phyloP scores from a whole-genome alignment of 106 monocot genomes.

The Platanthera guangdongensis region DNA sequence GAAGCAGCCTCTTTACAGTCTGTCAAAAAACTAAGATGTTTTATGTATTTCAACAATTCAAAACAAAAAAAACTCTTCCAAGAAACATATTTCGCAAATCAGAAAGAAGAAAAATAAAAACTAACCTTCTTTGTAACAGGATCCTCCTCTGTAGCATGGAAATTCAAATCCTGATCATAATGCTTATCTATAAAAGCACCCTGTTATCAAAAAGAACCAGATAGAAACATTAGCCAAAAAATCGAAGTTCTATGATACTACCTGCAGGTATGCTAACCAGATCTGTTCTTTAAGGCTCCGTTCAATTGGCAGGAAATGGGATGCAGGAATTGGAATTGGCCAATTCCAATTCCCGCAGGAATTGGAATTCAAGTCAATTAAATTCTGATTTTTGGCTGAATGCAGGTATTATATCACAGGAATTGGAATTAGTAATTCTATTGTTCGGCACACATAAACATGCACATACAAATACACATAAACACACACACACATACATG shows the following conservation, averaged over 20 bases:
- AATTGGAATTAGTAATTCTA: no score
- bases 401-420: no score
- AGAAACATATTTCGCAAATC: neutral
- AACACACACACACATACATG: no score
- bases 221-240: neutral
- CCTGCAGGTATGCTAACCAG: neutral
- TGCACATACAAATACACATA: no score
- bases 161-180: slow-evolving; percentile 95
- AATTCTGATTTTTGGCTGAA: no score
- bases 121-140: slow-evolving; percentile 90
- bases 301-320: no score
- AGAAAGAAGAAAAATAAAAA: slow-evolving; percentile 7
- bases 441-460: no score
- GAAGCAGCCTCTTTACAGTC: slow-evolving; percentile 64
- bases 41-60: neutral
- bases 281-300: neutral
- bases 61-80: neutral
- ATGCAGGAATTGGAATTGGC: no score
- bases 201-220: slow-evolving; percentile 22
- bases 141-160: slow-evolving; percentile 94
- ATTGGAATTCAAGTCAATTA: no score
- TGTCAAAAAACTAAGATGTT: slow-evolving; percentile 17
- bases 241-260: neutral
- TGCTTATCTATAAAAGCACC: slow-evolving; percentile 69
- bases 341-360: no score